Base-by-base conservation (phyloP, 2,329 filamentous ascomycete genomes). In the Claviceps fusiformis region DNA sequence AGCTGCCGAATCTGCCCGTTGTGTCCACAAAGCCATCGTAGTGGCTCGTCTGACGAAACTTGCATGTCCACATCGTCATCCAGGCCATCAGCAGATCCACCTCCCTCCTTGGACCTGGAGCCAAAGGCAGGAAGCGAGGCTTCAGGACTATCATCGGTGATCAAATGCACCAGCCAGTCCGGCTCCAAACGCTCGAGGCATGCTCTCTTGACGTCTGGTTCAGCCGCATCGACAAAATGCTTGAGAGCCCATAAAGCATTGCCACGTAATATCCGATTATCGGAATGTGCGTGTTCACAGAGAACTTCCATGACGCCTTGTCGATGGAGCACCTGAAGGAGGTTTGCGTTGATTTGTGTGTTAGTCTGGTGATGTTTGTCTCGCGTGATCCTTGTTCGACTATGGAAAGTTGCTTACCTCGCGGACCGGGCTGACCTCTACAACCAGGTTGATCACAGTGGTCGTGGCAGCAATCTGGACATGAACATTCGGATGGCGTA, bases 191-290 rank as follows among this genome's bases (percentile, higher is more conserved):
- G 83, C 52, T 91, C 83, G 13, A 97, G 72, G 57, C 89, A 89
- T 50, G 80, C 78, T 63, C 86, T 85, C 70, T 93, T 95, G 60
- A 87, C 74, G 13, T 85, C 79, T 48, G 85, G 82, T 19, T 79
- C 78, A 6, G 87, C 81, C 27, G 82, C 83, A 59, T 87, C 79
- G 3, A 95, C 85, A 52, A 96, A 78, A 69, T 97, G 89, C 66
- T 97, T 97, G 56, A 98, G 73, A 6, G 90, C 89, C 92, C 93
- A 98, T 1, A 98, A 71, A 27, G 91, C 90, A 62, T 93, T 90
- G 31, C 95, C 76, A 29, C 89, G 82, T 54, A 97, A 75, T 50
- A 84, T 81, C n/a, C 86, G 80, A 63, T 92, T 87, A 50, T 80
- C 77, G 0, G 88, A 93, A 67, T 87, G 87, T 1, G 91, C 89